Conservation (phyloP, 257 asterid genomes). For the Ajuga chamaepitys region DNA sequence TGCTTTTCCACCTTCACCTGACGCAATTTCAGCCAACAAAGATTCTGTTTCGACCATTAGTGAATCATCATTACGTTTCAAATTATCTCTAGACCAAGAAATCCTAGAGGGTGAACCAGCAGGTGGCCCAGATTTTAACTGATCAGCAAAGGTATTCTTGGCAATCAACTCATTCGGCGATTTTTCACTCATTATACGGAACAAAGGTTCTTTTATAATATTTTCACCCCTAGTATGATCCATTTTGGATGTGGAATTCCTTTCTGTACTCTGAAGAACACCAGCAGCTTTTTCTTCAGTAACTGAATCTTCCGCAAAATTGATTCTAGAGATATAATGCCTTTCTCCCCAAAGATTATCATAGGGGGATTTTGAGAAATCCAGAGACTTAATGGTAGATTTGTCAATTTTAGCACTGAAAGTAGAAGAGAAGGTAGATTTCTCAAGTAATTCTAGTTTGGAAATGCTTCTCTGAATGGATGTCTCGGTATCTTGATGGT, state of each 20-base stretch:
- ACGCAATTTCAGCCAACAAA: constrained; percentile 31
- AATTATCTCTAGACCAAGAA: constrained; percentile 30
- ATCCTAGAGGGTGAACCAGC: constrained; percentile 43
- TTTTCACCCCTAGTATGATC: constrained; percentile 22
- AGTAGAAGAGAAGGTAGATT: constrained; percentile 51
- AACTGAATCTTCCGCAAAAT: constrained; percentile 24
- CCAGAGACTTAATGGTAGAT: constrained; percentile 35
- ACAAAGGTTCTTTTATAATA: constrained; percentile 29
- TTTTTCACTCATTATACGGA: constrained; percentile 17
- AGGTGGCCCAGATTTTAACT: constrained; percentile 14
- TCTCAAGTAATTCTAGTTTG: constrained; percentile 58
- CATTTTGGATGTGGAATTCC: constrained; percentile 11
- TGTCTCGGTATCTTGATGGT: constrained; percentile 29
- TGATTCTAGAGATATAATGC: not conserved
- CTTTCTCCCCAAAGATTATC: constrained; percentile 20
- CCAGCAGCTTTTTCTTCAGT: constrained; percentile 24
- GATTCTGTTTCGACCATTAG: constrained; percentile 39
- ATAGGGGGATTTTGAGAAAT: constrained; percentile 42
- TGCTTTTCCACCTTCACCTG: constrained; percentile 29
- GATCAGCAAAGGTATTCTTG: constrained; percentile 16
- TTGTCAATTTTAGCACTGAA: constrained; percentile 47
- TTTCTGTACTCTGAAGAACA: constrained; percentile 22
- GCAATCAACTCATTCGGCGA: constrained; percentile 20
- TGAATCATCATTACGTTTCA: constrained; percentile 25
- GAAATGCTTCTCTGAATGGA: constrained; percentile 78